Conservation (phyloP, 2,329 filamentous ascomycete genomes). For the Phaeosphaeria sp. region DNA sequence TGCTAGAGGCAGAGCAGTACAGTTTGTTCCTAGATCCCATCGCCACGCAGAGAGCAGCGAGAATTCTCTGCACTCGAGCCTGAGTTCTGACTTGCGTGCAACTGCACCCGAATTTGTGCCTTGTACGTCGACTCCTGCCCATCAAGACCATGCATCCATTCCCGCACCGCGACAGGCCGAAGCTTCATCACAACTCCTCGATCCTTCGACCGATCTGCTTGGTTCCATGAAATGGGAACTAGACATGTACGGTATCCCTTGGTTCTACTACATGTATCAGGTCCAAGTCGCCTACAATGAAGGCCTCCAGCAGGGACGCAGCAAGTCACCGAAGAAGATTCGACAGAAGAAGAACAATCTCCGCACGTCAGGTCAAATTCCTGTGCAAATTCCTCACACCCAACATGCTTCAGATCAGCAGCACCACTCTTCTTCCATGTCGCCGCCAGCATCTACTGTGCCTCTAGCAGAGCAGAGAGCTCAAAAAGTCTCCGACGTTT, state of each 20-base stretch:
- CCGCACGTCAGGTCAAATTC: neutral
- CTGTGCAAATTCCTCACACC: too few species aligned
- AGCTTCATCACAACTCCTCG: neutral
- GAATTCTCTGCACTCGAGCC: constrained; percentile 21
- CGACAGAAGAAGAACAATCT: constrained; percentile 16
- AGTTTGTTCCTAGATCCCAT: constrained; percentile 7
- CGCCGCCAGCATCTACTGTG: neutral
- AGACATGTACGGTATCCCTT: constrained; percentile 34
- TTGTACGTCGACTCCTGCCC: neutral
- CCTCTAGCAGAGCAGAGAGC: constrained; percentile 1
- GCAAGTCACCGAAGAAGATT: constrained; percentile 28
- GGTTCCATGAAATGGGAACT: constrained; percentile 21
- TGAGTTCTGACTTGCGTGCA: constrained; percentile 34
- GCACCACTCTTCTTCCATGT: constrained; percentile 4
- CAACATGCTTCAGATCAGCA: neutral
- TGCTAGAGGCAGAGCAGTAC: constrained; percentile 13
- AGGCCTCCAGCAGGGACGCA: constrained; percentile 15
- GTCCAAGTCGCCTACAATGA: constrained; percentile 26
- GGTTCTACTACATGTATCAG: constrained; percentile 40
- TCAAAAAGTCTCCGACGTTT: neutral
- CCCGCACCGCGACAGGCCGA: neutral
- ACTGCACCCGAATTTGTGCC: constrained; percentile 42
- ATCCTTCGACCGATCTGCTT: constrained; percentile 8
- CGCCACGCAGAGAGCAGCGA: constrained; percentile 18
- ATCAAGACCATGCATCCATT: neutral